phyloP scores from a whole-genome alignment of 371 early-diverging fungal genomes.

The Nematocida displodere region DNA sequence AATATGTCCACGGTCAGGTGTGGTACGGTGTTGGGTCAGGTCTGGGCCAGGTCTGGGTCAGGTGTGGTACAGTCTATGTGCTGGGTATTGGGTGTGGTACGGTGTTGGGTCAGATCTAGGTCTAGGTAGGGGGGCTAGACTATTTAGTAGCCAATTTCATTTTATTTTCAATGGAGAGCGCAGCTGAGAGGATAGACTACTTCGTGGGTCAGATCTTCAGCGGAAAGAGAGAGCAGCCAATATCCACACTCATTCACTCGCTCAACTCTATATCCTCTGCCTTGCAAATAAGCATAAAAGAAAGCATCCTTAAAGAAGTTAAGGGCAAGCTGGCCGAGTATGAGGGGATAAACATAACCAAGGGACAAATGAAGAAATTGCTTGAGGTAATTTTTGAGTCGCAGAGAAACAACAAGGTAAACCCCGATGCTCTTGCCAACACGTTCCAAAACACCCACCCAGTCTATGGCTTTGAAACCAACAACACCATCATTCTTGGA shows the following conservation, averaged over 20 bases:
- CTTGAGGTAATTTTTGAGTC: slow-evolving; percentile 33
- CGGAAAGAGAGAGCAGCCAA: slow-evolving; percentile 12
- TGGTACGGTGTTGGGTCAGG: too few species aligned
- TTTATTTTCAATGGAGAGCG: background rate
- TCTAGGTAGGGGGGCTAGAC: background rate
- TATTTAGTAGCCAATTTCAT: background rate
- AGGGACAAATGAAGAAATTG: slow-evolving; percentile 29
- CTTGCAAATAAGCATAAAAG: background rate
- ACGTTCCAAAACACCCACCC: slow-evolving; percentile 9
- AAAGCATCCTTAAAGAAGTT: background rate
- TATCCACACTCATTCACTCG: slow-evolving; percentile 18
- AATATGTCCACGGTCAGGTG: too few species aligned
- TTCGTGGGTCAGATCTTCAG: slow-evolving; percentile 25
- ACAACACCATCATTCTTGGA: slow-evolving; percentile 44
- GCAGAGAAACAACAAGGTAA: slow-evolving; percentile 1
- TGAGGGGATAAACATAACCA: slow-evolving; percentile 4
- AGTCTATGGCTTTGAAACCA: slow-evolving; percentile 24
- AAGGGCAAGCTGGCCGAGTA: slow-evolving; percentile 30
- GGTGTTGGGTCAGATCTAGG: background rate
- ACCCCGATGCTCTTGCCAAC: background rate
- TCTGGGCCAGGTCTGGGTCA: background rate
- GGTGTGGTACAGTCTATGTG: background rate
- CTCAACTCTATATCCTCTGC: background rate
- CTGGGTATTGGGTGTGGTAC: too few species aligned
- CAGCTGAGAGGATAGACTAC: slow-evolving; percentile 1